These are phyloP conservation scores for Solanum gandarillasii DNA, from an alignment of 257 asterid species.

Conservation along the genomic window DNA sequence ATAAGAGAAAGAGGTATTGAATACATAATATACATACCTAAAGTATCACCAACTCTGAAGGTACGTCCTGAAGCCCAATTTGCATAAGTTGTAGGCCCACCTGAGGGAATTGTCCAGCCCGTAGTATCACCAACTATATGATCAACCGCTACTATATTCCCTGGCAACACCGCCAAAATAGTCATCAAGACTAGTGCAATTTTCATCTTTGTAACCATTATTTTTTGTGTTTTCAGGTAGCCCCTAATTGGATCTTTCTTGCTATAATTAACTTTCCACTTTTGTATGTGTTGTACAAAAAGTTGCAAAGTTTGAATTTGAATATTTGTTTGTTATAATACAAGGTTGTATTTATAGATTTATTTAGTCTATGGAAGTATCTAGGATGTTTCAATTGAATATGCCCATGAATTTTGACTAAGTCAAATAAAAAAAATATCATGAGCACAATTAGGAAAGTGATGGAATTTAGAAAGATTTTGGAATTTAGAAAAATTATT, in stretches of 20 bases:
- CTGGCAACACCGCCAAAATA: not conserved
- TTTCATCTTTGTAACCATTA: not conserved
- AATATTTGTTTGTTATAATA: not conserved
- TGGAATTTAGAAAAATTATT: not conserved
- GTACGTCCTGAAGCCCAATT: conserved; percentile 9
- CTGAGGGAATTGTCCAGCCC: conserved; percentile 13
- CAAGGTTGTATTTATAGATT: not conserved
- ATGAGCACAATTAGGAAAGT: not conserved
- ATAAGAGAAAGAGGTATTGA: not conserved
- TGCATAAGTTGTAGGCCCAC: not conserved
- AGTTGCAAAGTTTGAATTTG: not conserved
- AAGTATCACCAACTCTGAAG: conserved; percentile 7
- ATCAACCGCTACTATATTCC: not conserved
- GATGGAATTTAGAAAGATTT: not conserved
- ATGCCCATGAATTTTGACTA: not conserved
- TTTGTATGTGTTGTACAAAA: not conserved
- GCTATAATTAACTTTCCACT: not conserved
- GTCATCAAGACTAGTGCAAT: not conserved
- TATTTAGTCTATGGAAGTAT: not conserved
- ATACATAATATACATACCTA: not conserved
- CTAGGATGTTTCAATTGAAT: not conserved
- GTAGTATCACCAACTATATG: conserved; percentile 10
- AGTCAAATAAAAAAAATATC: not conserved
- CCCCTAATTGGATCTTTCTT: not conserved
- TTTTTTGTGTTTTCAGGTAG: conserved; percentile 2